phyloP scores from a whole-genome alignment of 352 stramenopile species.

The Phytopythium oedochilum region DNA sequence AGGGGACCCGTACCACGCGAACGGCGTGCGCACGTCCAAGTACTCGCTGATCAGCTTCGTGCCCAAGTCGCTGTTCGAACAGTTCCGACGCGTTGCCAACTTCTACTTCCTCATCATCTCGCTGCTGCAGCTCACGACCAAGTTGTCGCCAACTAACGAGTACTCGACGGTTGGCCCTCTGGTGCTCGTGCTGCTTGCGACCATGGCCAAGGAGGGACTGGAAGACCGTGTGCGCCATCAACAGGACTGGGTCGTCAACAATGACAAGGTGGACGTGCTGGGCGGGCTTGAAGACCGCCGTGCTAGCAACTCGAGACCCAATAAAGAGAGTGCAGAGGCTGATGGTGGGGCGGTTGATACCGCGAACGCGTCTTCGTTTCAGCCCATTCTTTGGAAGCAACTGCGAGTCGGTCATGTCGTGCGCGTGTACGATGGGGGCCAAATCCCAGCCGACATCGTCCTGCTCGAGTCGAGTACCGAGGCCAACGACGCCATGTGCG shows the following conservation, averaged over 20 bases:
- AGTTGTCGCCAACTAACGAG: constrained; percentile 83
- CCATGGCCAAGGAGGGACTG: constrained; percentile 83
- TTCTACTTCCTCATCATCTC: constrained; percentile 97
- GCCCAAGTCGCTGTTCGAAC: constrained; percentile 92
- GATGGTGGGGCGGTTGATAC: neutral
- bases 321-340: neutral
- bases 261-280: constrained; percentile 47
- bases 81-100: constrained; percentile 95
- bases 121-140: constrained; percentile 90
- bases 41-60: constrained; percentile 95
- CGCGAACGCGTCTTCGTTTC: constrained; percentile 24
- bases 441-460: constrained; percentile 91
- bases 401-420: constrained; percentile 87
- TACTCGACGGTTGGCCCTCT: constrained; percentile 85
- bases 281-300: constrained; percentile 13
- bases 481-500: constrained; percentile 65
- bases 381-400: constrained; percentile 76
- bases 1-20: constrained; percentile 36
- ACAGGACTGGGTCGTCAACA: constrained; percentile 72
- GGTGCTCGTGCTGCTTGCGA: constrained; percentile 70
- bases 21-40: constrained; percentile 86
- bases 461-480: constrained; percentile 83
- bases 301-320: constrained; percentile 4
- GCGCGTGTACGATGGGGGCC: constrained; percentile 82
- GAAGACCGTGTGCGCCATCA: constrained; percentile 73